Conservation (phyloP, 257 asterid genomes). For the Nicotiana otophora region DNA sequence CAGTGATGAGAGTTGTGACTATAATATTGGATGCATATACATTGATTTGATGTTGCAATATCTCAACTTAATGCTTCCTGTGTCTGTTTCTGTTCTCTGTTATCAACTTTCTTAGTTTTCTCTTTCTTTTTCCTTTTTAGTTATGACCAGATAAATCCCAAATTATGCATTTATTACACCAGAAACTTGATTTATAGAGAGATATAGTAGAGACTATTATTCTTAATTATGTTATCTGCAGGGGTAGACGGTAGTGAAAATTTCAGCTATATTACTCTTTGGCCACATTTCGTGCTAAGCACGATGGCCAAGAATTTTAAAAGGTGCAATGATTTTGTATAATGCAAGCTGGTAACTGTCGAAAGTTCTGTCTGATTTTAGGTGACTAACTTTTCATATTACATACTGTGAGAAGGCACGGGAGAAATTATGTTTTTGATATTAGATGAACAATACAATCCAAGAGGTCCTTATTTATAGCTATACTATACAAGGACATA, state of each 20-base stretch:
- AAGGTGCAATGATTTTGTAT: not conserved
- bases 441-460: too few relatives aligned
- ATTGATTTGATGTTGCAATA: not conserved
- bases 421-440: too few relatives aligned
- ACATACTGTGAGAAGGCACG: not conserved
- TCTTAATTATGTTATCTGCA: not conserved
- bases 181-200: not conserved
- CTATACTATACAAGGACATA: too few relatives aligned
- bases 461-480: too few relatives aligned
- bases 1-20: not conserved
- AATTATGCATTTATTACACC: not conserved
- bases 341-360: constrained; percentile 4
- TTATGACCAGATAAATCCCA: not conserved
- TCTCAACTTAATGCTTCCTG: not conserved
- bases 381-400: not conserved
- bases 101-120: not conserved
- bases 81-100: not conserved
- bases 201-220: not conserved
- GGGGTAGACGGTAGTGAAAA: not conserved
- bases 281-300: not conserved
- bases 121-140: not conserved
- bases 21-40: not conserved
- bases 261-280: not conserved
- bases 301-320: not conserved
- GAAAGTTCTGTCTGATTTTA: not conserved